Percentiles rank a stretch among this genome's conserved stretches.
phyloP scores from a whole-genome alignment of 1,284 basidiomycete species.

The Apiotrichum domesticum region DNA sequence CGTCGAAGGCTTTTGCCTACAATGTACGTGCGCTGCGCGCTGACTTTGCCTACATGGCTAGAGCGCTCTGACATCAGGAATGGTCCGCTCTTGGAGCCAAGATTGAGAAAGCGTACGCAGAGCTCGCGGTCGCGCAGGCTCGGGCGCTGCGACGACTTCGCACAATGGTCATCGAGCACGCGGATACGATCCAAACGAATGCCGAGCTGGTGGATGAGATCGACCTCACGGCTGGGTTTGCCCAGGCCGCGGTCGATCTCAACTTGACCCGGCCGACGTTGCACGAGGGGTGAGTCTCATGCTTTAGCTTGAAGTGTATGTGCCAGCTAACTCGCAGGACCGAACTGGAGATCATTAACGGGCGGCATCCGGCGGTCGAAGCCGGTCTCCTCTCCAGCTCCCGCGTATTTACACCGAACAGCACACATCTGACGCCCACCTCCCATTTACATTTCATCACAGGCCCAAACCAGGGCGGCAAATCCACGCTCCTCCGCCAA shows the following conservation, averaged over 20 bases:
- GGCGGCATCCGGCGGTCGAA: conserved; percentile 90
- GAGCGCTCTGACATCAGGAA: conserved; percentile 4
- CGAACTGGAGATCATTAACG: conserved; percentile 64
- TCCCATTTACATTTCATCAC: conserved; percentile 74
- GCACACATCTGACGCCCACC: conserved; percentile 57
- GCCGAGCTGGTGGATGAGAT: conserved; percentile 79
- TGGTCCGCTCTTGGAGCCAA: conserved; percentile 68
- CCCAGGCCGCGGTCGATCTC: conserved; percentile 72
- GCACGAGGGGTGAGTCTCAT: conserved; percentile 57
- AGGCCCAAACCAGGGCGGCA: conserved; percentile 92
- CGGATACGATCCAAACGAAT: conserved; percentile 61
- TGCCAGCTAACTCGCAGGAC: conserved; percentile 48
- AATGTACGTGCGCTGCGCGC: conserved; percentile 54
- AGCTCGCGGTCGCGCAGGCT: conserved; percentile 59
- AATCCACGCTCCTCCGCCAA: conserved; percentile 88
- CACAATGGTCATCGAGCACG: conserved; percentile 60
- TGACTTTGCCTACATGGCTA: too few relatives aligned
- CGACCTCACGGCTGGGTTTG: conserved; percentile 77
- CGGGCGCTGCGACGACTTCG: conserved; percentile 65
- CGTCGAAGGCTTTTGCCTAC: conserved; percentile 59
- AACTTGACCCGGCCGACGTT: conserved; percentile 68
- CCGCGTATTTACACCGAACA: conserved; percentile 77
- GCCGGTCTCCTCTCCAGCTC: conserved; percentile 70
- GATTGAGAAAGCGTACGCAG: conserved; percentile 57
- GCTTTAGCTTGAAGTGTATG: neutral